Base-by-base conservation (phyloP, 106 monocot species). In the Allium cepa region DNA sequence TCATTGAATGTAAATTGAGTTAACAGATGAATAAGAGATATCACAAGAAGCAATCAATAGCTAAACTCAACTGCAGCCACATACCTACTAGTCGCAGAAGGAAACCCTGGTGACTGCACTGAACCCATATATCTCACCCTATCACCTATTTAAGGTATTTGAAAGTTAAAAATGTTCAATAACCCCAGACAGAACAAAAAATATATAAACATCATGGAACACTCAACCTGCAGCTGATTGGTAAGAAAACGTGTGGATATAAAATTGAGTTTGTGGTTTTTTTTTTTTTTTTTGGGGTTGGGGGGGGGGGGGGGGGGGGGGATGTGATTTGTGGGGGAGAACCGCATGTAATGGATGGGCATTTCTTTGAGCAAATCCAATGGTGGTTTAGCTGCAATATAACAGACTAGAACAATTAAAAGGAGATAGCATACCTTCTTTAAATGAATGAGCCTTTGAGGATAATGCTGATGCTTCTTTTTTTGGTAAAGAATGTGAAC, bases 101-200 rank as follows among this genome's bases (percentile, higher is more conserved):
- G 64, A 81, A 73, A 76, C 51, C 90, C 90, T 60, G 77, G 49
- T 64, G 87, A 67, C 60, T 77, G 79, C 60, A 75, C 36, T 16
- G 85, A 59, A 56, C 88, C 95, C 17, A 92, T 73, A 75, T 84
- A 97, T 73, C 71, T 86, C 62, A 97, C 88, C 76, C 88, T 75
- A 72, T 97, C 96, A 72, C 96, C 96, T 97, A 69, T 66, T 72
- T 46, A 62, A 74, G 63, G n/a, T 18, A 72, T 61, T 61, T 60
- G 12, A 70, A 8, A 46, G 3, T 36, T 36, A 5, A 36, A 36
- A 4, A 4, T 36, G 36, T 36, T 36, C 3, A 36, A 36, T 36
- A 36, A 36, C 3, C 36, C 36, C 36, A 36, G 36, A 36, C 36
- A 36, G 36, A 36, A 36, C 36, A 36, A 36, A 1, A 36, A 36